Evolutionary conservation across 2,329 filamentous ascomycete species (phyloP).

Genomic region (Ambrosiella cleistominuta): DNA sequence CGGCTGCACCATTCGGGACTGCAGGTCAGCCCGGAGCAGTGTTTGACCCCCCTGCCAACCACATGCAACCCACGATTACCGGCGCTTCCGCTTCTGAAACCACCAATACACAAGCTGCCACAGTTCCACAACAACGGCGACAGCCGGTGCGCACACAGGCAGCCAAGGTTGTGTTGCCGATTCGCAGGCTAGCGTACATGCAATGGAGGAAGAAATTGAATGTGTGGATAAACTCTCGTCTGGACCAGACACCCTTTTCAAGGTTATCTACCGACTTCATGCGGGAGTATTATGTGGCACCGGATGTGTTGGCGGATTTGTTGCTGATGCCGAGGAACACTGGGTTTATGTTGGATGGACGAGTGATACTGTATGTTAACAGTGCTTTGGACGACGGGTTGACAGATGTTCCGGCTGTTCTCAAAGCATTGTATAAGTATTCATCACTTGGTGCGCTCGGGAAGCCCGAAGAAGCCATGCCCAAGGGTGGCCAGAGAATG

Average conservation of each 20-base stretch:
- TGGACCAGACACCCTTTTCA: conserved; percentile 1
- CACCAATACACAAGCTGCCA: neutral
- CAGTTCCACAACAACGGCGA: neutral
- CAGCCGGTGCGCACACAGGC: neutral
- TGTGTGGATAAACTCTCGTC: neutral
- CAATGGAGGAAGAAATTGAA: conserved; percentile 5
- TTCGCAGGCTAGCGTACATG: conserved; percentile 8
- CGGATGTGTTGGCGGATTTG: conserved; percentile 36
- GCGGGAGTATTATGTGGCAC: conserved; percentile 31
- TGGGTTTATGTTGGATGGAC: conserved; percentile 38
- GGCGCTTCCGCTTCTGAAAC: neutral
- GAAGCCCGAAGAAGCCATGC: conserved; percentile 14
- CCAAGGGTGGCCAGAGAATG: neutral
- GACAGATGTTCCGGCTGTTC: conserved; percentile 36
- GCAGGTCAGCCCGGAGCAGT: neutral
- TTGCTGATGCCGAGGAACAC: conserved; percentile 36
- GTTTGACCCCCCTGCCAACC: neutral
- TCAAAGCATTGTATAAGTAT: conserved; percentile 38
- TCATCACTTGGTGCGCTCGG: conserved; percentile 22
- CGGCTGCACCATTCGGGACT: neutral
- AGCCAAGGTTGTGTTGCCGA: conserved; percentile 4
- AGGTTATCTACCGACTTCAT: neutral
- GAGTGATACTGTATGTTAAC: conserved; percentile 41
- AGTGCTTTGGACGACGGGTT: conserved; percentile 32
- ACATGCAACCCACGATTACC: neutral